Percentiles rank a stretch among this genome's conserved stretches.
Conservation (phyloP, 202 grass and related monocot genomes). For the Cymbopogon flexuosus region DNA sequence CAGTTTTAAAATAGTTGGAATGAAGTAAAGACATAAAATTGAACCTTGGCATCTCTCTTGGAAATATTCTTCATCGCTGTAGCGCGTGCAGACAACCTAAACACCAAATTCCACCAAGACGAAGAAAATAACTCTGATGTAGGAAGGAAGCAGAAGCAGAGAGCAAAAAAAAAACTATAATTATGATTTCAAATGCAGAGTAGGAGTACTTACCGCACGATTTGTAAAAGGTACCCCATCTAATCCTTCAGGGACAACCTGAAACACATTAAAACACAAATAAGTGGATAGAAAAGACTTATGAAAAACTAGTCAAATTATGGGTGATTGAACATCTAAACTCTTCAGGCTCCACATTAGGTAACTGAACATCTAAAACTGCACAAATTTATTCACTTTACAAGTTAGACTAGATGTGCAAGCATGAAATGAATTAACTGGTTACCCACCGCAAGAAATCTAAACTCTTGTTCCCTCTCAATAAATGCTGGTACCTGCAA, state of each 20-base stretch:
- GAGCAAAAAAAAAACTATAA: slow-evolving; percentile 1
- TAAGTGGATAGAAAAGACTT: not conserved
- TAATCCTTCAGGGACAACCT: slow-evolving; percentile 71
- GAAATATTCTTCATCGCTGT: slow-evolving; percentile 85
- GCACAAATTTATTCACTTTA: too few relatives aligned
- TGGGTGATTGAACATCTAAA: too few relatives aligned
- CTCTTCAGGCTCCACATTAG: too few relatives aligned
- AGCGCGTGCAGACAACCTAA: slow-evolving; percentile 84
- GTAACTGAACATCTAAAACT: too few relatives aligned
- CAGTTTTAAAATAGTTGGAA: not conserved
- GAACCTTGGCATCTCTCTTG: slow-evolving; percentile 84
- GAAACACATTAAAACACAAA: slow-evolving; percentile 7
- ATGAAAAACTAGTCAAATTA: slow-evolving; percentile 9
- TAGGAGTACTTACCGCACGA: slow-evolving; percentile 54
- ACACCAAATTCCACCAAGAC: slow-evolving; percentile 27
- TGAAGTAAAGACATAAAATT: slow-evolving; percentile 14
- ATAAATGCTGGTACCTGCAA: slow-evolving; percentile 79
- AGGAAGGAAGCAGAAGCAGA: slow-evolving; percentile 20
- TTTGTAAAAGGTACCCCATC: slow-evolving; percentile 58
- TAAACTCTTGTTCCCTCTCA: slow-evolving; percentile 85
- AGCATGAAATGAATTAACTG: slow-evolving; percentile 3
- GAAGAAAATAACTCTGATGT: slow-evolving; percentile 30
- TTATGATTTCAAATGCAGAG: not conserved
- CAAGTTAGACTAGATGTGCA: not conserved
- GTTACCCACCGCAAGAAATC: slow-evolving; percentile 69